Conservation (phyloP, 176 grass and related monocot genomes). For the Puya raimondii region DNA sequence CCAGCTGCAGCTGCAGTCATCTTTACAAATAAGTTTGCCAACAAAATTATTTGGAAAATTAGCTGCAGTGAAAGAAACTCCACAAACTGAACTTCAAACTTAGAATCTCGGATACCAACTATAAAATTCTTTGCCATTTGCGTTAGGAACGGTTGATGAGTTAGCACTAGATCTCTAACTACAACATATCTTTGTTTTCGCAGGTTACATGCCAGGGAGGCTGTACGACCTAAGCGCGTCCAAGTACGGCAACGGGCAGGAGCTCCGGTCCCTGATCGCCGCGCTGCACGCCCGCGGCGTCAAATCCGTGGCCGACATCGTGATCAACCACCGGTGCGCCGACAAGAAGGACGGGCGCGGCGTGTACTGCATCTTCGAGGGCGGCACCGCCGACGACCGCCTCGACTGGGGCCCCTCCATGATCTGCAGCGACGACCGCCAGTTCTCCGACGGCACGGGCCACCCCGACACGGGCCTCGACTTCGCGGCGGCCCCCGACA, state of each 20-base stretch:
- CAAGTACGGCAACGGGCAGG: conserved; percentile 51
- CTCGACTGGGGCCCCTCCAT: conserved; percentile 83
- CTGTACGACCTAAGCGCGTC: conserved; percentile 68
- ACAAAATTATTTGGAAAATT: too few relatives aligned
- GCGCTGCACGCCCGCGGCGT: conserved; percentile 44
- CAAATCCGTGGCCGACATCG: conserved; percentile 62
- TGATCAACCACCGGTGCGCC: conserved; percentile 87
- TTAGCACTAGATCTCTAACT: too few relatives aligned
- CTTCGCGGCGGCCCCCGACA: conserved; percentile 61
- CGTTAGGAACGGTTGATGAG: too few relatives aligned
- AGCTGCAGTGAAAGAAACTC: too few relatives aligned
- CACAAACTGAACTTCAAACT: too few relatives aligned
- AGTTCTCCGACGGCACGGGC: conserved; percentile 68
- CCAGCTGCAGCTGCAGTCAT: too few relatives aligned
- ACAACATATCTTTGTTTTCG: not conserved
- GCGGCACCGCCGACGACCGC: conserved; percentile 47
- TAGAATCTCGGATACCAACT: too few relatives aligned
- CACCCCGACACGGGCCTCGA: conserved; percentile 55
- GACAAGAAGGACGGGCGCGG: conserved; percentile 63
- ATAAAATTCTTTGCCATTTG: too few relatives aligned
- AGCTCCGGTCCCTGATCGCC: conserved; percentile 45
- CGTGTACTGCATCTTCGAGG: conserved; percentile 85
- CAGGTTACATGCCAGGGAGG: conserved; percentile 75
- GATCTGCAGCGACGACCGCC: conserved; percentile 75
- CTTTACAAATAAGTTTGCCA: too few relatives aligned